A percentile compares a stretch with the other conserved stretches of the same genome.
phyloP scores from a whole-genome alignment of 257 asterid genomes.

The Solanum ossicruentum region DNA sequence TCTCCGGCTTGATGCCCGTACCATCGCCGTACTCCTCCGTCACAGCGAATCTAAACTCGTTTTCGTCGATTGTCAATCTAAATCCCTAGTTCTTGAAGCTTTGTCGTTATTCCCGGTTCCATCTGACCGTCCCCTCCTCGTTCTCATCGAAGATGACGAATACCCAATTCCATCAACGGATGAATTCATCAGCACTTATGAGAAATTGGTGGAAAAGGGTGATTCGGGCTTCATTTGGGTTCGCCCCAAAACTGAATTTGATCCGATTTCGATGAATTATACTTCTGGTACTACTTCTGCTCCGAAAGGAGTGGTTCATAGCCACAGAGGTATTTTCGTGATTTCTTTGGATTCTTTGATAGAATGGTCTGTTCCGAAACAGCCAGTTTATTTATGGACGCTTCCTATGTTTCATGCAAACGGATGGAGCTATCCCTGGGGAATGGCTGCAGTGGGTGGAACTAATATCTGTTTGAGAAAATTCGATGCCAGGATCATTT shows the following conservation, averaged over 20 bases:
- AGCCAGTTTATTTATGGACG: constrained; percentile 71
- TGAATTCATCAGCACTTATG: constrained; percentile 11
- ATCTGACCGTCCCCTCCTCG: constrained; percentile 23
- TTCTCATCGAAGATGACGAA: constrained; percentile 22
- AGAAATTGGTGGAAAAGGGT: constrained; percentile 26
- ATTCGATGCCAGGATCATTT: constrained; percentile 36
- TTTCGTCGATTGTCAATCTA: constrained; percentile 44
- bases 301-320: constrained; percentile 70
- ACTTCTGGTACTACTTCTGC: constrained; percentile 85
- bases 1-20: constrained; percentile 59
- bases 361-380: constrained; percentile 53
- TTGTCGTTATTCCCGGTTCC: constrained; percentile 30
- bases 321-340: constrained; percentile 55
- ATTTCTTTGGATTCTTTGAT: constrained; percentile 39
- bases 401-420: constrained; percentile 90
- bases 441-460: constrained; percentile 71
- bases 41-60: constrained; percentile 49
- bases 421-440: constrained; percentile 87
- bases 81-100: constrained; percentile 29
- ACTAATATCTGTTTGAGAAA: constrained; percentile 53
- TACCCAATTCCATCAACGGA: background rate
- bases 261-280: constrained; percentile 49
- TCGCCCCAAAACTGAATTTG: constrained; percentile 40
- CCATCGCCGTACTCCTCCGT: constrained; percentile 41
- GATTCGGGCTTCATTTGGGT: constrained; percentile 48